Evolutionary conservation across 2,329 filamentous ascomycete species (phyloP), one percentile per base, ranked within the genome.

Genomic region (Fusarium pseudograminearum): DNA sequence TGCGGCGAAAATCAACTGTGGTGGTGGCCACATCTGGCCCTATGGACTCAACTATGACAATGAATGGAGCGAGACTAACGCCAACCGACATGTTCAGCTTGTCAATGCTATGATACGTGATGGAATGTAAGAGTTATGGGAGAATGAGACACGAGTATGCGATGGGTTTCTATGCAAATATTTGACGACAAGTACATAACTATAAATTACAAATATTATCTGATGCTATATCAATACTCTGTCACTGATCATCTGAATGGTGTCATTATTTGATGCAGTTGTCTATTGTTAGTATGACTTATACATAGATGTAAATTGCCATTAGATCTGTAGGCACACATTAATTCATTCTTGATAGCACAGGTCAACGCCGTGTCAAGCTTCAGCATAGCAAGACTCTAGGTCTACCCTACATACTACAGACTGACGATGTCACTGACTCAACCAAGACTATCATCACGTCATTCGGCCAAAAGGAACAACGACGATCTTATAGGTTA

Each of bases 41-140:
- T 82, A 82, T 54, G 80, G 80, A 4, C 64, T 82, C 12, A 82
- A 82, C 57, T 81, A 80, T 24, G 83, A 84, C 28, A 78, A 67
- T 8, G 83, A 85, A 71, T 80, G 77, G 80, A 83, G 80, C 61
- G 81, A 83, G 74, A 80, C 79, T 11, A 83, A 83, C 56, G 83
- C 75, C 4, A 69, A 83, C 31, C 75, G 83, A 31, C 82, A 84
- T 61, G 80, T 81, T 14, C 75, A 78, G 63, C 52, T 84, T 24
- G 72, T 84, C 6, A 74, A 84, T 57, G 82, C 83, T 5, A 84
- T 84, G 83, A 61, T 84, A 22, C 74, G 63, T 1, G 82, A 84
- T 69, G 83, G 83, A 2, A 42, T 69, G 55, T 61, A 26, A 62
- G 16, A 9, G 12, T 20, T 20, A 44, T 12, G 5, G 10, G 10